These are phyloP conservation scores for Juncus effusus DNA, from an alignment of 176 grass and related monocot genomes.

Conservation along the genomic window DNA sequence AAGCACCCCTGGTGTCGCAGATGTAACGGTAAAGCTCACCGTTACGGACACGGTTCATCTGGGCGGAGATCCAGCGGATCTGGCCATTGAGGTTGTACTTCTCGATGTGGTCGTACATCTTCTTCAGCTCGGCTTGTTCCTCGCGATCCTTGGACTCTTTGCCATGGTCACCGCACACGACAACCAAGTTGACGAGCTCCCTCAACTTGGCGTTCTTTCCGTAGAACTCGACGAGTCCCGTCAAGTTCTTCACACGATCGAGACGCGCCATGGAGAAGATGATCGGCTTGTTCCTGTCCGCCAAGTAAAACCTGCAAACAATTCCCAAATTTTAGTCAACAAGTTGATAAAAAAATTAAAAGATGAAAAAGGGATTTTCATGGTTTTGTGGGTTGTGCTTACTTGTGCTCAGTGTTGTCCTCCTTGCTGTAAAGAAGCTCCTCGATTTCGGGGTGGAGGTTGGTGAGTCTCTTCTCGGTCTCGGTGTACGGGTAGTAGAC, in stretches of 20 bases:
- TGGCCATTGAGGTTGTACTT: constrained; percentile 89
- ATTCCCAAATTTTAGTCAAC: constrained; percentile 10
- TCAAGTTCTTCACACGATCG: constrained; percentile 94
- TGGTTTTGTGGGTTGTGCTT: constrained; percentile 16
- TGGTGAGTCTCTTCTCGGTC: constrained; percentile 70
- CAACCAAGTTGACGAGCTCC: constrained; percentile 86
- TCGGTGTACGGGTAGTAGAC: constrained; percentile 87
- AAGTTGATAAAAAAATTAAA: background rate
- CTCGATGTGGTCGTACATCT: constrained; percentile 88
- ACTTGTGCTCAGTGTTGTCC: constrained; percentile 87
- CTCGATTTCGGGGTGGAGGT: constrained; percentile 85
- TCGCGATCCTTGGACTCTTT: constrained; percentile 95
- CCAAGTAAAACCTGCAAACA: constrained; percentile 59
- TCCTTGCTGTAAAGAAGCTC: constrained; percentile 75
- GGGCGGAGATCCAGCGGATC: constrained; percentile 93
- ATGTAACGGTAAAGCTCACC: constrained; percentile 89
- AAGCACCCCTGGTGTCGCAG: constrained; percentile 79
- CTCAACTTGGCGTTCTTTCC: constrained; percentile 73
- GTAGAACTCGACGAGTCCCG: constrained; percentile 90
- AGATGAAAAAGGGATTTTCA: constrained; percentile 8
- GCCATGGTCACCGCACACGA: constrained; percentile 94
- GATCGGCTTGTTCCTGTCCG: constrained; percentile 80
- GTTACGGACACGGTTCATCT: constrained; percentile 90
- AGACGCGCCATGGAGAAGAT: constrained; percentile 98
- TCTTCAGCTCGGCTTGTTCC: constrained; percentile 85